These are phyloP conservation scores for Solanum clarkiae DNA, from an alignment of 257 asterid species.

Conservation along the genomic window DNA sequence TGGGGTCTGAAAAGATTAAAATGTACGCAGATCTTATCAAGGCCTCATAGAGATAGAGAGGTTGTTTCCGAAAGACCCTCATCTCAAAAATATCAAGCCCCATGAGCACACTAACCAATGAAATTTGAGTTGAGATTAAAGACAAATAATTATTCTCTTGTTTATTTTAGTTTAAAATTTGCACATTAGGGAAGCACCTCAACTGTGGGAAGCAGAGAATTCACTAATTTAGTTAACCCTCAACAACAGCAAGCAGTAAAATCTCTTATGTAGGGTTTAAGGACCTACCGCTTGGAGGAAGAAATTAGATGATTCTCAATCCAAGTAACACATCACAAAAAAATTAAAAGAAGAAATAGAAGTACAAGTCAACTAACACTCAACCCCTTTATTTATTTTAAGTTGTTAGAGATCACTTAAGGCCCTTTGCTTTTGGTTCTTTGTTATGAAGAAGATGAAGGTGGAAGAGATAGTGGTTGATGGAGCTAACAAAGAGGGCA, in stretches of 20 bases:
- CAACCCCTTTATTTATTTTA: background rate
- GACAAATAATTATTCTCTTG: background rate
- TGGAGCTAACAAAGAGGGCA: background rate
- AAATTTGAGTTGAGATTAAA: background rate
- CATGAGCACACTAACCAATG: too few relatives aligned
- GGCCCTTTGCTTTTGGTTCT: background rate
- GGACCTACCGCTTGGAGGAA: background rate
- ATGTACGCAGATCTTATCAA: too few relatives aligned
- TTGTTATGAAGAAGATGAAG: background rate
- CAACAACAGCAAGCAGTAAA: background rate
- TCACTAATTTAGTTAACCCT: background rate
- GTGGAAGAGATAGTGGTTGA: background rate
- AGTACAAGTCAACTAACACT: background rate
- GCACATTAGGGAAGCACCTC: background rate
- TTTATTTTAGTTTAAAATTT: background rate
- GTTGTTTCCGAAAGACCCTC: too few relatives aligned
- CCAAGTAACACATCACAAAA: background rate
- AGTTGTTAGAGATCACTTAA: background rate
- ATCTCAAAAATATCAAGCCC: too few relatives aligned
- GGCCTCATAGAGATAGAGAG: too few relatives aligned
- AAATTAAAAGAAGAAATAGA: background rate
- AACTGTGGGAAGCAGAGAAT: background rate
- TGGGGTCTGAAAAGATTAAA: too few relatives aligned
- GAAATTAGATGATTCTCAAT: fast-evolving
- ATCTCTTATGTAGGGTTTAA: background rate